Conservation (phyloP, 2,329 filamentous ascomycete species). For the Diaporthe ilicicola region DNA sequence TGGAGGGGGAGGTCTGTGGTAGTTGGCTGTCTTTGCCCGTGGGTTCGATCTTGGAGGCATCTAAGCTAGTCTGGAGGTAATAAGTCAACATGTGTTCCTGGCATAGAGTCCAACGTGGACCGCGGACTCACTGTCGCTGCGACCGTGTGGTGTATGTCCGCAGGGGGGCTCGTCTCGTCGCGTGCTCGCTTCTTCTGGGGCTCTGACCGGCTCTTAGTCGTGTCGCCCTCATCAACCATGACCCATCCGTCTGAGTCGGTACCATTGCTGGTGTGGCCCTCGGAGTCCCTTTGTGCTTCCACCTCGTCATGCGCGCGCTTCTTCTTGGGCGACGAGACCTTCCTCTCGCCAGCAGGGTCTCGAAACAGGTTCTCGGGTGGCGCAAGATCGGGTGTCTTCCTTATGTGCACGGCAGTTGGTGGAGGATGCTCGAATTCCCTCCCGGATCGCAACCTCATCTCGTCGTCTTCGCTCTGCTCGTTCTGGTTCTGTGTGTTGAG, state of each 20-base stretch:
- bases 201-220: slow-evolving; percentile 59
- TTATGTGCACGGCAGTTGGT: slow-evolving; percentile 38
- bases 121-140: slow-evolving; percentile 20
- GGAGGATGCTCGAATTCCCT: slow-evolving; percentile 41
- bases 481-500: slow-evolving; percentile 36
- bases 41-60: slow-evolving; percentile 37
- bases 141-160: slow-evolving; percentile 26
- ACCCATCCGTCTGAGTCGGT: slow-evolving; percentile 46
- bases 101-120: neutral
- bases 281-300: slow-evolving; percentile 56
- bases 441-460: slow-evolving; percentile 29
- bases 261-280: slow-evolving; percentile 52
- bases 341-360: slow-evolving; percentile 56
- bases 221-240: slow-evolving; percentile 28
- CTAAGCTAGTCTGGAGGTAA: slow-evolving; percentile 35
- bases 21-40: slow-evolving; percentile 42
- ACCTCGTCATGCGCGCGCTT: slow-evolving; percentile 69
- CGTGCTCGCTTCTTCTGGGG: slow-evolving; percentile 73
- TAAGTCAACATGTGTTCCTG: slow-evolving; percentile 9
- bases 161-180: slow-evolving; percentile 49
- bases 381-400: slow-evolving; percentile 44
- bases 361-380: slow-evolving; percentile 42
- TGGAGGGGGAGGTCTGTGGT: slow-evolving; percentile 60
- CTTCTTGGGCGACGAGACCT: slow-evolving; percentile 70
- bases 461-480: slow-evolving; percentile 38